Base-by-base conservation (phyloP, 306 rosid species). In the Lithocarpus polystachyus region DNA sequence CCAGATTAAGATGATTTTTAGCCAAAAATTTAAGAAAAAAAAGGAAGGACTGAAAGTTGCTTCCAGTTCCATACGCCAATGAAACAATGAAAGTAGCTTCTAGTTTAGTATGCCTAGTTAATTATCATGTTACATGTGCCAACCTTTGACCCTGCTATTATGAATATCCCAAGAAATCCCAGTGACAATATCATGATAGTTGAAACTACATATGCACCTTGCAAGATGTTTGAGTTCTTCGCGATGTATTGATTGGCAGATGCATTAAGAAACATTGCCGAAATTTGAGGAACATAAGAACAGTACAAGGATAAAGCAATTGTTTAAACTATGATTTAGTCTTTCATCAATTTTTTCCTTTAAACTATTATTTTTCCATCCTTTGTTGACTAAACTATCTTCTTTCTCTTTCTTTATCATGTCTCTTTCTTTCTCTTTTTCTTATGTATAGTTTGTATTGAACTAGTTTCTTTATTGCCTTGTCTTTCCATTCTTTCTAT, bases 161-260 rank as follows among this genome's bases (percentile, higher is more conserved):
- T n/a, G 55, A 77, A 64, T 62, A 28, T 65, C 52, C 73, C n/a
- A 33, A 13, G 33, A 62, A 62, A 72, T 54, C 54, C 23, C 15
- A 22, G 23, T 37, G 12, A 26, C 13, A 20, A 54, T 29, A 59
- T 7, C 53, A 43, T 45, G 17, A 24, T 71, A 23, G 69, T 51
- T 48, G 84, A 62, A 71, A 67, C 65, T 31, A 31, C 24, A 64
- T 75, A 51, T 45, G 48, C 57, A 91, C 98, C 92, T 91, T 53
- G 89, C 68, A 56, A 95, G 89, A 62, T 71, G 83, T 71, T 86
- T 76, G 71, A 87, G 84, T 89, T 95, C 99, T 75, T 89, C 80
- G 1, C 10, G 83, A 28, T 92, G 94, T 68, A 83, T 78, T 37
- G 86, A 82, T 84, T 91, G 99, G 85, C 94, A 88, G 17, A 55